These are phyloP conservation scores for Pedinophyceae sp. DNA, from an alignment of 139 green algal species.

Conservation along the genomic window DNA sequence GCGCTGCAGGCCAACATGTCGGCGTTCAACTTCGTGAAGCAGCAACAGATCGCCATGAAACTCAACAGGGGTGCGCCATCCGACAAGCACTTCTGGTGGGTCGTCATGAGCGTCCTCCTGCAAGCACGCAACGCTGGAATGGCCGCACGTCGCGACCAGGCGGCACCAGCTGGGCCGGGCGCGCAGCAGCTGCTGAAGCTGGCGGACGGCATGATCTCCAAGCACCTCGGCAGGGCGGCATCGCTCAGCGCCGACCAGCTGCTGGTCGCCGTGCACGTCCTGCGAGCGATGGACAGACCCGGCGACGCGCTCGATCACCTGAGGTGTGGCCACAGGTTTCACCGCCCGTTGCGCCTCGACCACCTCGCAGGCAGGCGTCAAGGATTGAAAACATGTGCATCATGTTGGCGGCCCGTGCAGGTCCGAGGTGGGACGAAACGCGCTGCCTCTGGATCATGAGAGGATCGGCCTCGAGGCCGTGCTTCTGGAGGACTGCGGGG, in stretches of 20 bases:
- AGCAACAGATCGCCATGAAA: constrained; percentile 56
- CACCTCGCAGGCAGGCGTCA: too few relatives aligned
- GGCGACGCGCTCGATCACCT: too few relatives aligned
- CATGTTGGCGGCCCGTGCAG: constrained; percentile 19
- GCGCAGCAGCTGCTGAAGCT: constrained; percentile 42
- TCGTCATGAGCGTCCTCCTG: constrained; percentile 28
- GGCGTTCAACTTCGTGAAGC: constrained; percentile 34
- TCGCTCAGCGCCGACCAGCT: constrained; percentile 1
- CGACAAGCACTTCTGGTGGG: constrained; percentile 49
- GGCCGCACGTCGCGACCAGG: not conserved
- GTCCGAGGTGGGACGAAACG: not conserved
- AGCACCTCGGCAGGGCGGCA: constrained; percentile 10
- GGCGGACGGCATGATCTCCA: constrained; percentile 36
- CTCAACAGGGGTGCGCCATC: constrained; percentile 28
- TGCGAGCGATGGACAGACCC: too few relatives aligned
- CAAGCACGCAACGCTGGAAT: constrained; percentile 19
- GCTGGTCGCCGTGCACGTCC: constrained; percentile 25
- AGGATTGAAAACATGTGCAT: constrained; percentile 22
- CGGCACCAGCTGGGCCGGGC: constrained; percentile 5
- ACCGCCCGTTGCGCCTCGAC: too few relatives aligned
- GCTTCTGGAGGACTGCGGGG: too few relatives aligned
- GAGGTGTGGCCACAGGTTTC: too few relatives aligned
- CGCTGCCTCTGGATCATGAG: not conserved
- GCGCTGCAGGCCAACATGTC: too few relatives aligned
- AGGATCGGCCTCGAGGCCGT: constrained; percentile 10